Percentiles rank a stretch among this genome's conserved stretches.
These are phyloP conservation scores for Diaporthe capsici DNA, from an alignment of 2,329 filamentous ascomycete species.

Conservation along the genomic window DNA sequence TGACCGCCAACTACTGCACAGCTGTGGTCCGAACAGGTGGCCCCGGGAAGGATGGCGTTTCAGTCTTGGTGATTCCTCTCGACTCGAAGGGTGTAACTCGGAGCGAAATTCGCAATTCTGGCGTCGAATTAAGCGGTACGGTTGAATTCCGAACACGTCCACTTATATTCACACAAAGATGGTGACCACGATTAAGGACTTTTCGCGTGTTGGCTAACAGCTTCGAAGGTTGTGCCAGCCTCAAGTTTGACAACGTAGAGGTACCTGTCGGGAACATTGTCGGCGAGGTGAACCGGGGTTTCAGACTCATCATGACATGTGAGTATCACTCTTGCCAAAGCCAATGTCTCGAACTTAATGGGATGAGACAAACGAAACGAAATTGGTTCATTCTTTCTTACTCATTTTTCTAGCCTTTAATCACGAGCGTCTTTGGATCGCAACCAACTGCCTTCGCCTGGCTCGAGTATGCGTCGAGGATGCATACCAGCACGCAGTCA, in stretches of 20 bases:
- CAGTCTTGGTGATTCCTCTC: constrained; percentile 66
- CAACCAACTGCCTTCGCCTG: constrained; percentile 66
- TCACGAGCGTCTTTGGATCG: constrained; percentile 67
- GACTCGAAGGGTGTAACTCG: constrained; percentile 60
- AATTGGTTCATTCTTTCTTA: not conserved
- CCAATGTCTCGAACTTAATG: not conserved
- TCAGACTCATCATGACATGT: constrained; percentile 23
- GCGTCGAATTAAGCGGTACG: constrained; percentile 62
- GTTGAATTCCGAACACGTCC: not conserved
- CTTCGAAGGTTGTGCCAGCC: not conserved
- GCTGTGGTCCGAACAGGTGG: constrained; percentile 70
- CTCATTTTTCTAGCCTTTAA: constrained; percentile 65
- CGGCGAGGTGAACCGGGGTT: not conserved
- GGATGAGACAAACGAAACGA: not conserved
- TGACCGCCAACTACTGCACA: constrained; percentile 70
- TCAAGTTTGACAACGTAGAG: constrained; percentile 20
- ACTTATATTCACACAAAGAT: not conserved
- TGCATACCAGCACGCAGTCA: constrained; percentile 61
- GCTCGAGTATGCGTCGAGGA: constrained; percentile 66
- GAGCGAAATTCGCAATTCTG: constrained; percentile 71
- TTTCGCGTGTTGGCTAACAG: not conserved
- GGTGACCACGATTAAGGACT: not conserved
- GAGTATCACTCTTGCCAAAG: not conserved
- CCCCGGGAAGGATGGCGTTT: constrained; percentile 63
- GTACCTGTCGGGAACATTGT: constrained; percentile 2